Evolutionary conservation across 768 basidiomycete genomes (phyloP).

Genomic region (Boletus coccyginus): DNA sequence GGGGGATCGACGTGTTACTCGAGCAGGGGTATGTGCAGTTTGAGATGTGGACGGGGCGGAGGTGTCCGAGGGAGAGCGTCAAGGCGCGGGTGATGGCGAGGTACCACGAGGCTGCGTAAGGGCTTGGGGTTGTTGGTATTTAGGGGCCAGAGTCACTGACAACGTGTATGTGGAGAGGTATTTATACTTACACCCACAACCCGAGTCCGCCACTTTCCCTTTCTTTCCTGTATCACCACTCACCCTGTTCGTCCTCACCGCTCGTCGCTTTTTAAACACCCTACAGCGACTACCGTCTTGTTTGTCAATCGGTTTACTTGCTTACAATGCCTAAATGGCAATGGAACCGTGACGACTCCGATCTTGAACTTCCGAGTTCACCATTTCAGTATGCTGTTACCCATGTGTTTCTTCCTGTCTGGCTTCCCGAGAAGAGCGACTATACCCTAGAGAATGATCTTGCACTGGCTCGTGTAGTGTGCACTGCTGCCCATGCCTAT

Average conservation of each 20-base stretch:
- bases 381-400: neutral
- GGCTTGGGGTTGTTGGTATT: neutral
- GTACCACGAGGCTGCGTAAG: constrained; percentile 32
- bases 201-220: no score
- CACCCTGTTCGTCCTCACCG: no score
- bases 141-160: no score
- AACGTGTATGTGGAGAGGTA: no score
- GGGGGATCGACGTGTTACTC: constrained; percentile 79
- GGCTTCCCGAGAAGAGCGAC: neutral
- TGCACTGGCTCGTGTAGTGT: neutral
- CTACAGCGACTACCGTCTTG: no score
- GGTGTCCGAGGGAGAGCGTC: constrained; percentile 50
- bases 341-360: no score
- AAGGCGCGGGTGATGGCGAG: constrained; percentile 46
- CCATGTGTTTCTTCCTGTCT: constrained; percentile 7
- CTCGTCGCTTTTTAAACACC: no score
- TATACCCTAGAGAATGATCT: neutral
- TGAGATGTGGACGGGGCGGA: constrained; percentile 73
- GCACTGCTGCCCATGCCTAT: constrained; percentile 1
- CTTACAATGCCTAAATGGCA: no score
- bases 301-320: no score
- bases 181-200: no score
- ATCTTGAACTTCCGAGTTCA: no score
- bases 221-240: no score
- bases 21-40: constrained; percentile 90